Evolutionary conservation across 306 rosid species (phyloP), one percentile per base, ranked within the genome.

Genomic region (Quercus cerris): DNA sequence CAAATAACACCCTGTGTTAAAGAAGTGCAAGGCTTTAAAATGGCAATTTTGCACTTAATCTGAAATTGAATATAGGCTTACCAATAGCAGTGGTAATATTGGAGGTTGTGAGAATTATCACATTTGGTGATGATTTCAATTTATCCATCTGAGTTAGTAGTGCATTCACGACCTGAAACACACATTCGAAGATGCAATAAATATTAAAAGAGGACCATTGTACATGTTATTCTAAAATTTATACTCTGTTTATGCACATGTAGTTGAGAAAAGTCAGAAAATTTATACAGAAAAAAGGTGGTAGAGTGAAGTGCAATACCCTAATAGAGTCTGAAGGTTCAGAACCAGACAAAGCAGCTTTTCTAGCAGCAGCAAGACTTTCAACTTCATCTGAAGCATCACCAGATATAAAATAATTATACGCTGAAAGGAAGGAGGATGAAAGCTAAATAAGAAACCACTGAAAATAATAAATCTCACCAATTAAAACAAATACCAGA

Each of bases 311-410:
- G 84, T 74, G 56, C 56, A 81, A 70, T 93, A 96, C 98, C 91
- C 98, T 80, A 78, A 96, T 96, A 82, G 99, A 96, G 81, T 96
- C 99, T n/a, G 99, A 96, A 79, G 98, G 99, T 89, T 96, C 98
- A 73, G 99, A 93, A 81, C 97, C 99, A 70, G 98, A 96, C 80
- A 96, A 78, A 80, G 99, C 97, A 54, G 99, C 94, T 87, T 96
- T 96, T 85, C 98, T 85, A 68, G 98, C 99, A 77, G 99, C 96
- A 76, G 98, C 99, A 35, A 91, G 97, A 81, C 98, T 93, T 86
- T 93, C 99, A 6, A 96, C 99, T 91, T 96, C 99, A 85, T 96
- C 98, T 96, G 88, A 82, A 83, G 70, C 76, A 86, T 81, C 55
- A 81, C 71, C 87, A 57, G 62, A 75, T 23, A 82, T 56, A 61